phyloP scores from a whole-genome alignment of 441 rosid genomes.

The Brassica hybrid region DNA sequence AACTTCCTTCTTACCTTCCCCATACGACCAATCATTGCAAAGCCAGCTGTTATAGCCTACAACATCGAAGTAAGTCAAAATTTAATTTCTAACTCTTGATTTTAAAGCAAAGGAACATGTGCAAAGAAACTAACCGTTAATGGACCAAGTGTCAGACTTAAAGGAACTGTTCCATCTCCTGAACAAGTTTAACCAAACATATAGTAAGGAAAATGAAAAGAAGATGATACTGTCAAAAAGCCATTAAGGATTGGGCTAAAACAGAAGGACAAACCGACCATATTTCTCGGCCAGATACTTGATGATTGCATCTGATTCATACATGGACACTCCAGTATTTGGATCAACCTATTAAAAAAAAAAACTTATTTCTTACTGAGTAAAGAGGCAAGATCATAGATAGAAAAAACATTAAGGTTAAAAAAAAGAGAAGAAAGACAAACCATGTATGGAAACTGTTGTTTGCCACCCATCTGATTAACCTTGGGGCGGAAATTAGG shows the following conservation, averaged over 20 bases:
- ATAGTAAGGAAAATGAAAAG: neutral
- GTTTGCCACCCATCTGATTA: slow-evolving; percentile 82
- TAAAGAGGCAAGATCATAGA: slow-evolving; percentile 2
- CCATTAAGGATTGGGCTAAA: neutral
- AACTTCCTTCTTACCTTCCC: slow-evolving; percentile 67
- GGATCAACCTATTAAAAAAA: slow-evolving; percentile 79
- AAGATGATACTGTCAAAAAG: neutral
- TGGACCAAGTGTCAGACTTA: slow-evolving; percentile 73
- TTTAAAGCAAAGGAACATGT: slow-evolving; percentile 18
- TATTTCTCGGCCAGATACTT: slow-evolving; percentile 82
- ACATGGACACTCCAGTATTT: slow-evolving; percentile 90
- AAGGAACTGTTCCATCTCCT: slow-evolving; percentile 91
- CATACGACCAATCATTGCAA: slow-evolving; percentile 83
- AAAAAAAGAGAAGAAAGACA: neutral
- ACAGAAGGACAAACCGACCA: slow-evolving; percentile 52
- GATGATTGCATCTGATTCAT: slow-evolving; percentile 92
- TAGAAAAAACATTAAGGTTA: neutral
- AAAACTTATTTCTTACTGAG: neutral
- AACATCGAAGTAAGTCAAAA: slow-evolving; percentile 40
- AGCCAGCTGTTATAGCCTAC: slow-evolving; percentile 89
- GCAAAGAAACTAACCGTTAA: slow-evolving; percentile 62
- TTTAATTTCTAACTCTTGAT: neutral
- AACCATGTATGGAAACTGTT: slow-evolving; percentile 95
- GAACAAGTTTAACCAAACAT: slow-evolving; percentile 43
- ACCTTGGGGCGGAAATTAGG: slow-evolving; percentile 88